A percentile compares a stretch with the other conserved stretches of the same genome.
phyloP scores from a whole-genome alignment of 73 alveolate genomes.

The Effrenium voratum region DNA sequence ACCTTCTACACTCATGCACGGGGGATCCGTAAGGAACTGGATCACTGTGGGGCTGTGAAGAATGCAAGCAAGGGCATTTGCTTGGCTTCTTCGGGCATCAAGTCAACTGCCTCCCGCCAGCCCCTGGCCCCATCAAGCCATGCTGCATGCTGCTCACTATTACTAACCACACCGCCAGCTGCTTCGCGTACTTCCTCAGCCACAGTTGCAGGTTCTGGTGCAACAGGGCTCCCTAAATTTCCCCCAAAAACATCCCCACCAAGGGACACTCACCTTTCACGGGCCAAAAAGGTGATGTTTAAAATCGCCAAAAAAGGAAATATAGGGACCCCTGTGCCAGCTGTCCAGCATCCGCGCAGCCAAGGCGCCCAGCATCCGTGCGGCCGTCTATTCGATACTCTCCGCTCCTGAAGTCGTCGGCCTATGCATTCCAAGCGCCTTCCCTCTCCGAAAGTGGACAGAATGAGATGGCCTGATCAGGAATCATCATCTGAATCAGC shows the following conservation, averaged over 20 bases:
- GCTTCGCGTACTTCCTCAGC: constrained; percentile 57
- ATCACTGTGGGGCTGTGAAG: too few relatives aligned
- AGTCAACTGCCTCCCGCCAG: too few relatives aligned
- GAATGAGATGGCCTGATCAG: constrained; percentile 17
- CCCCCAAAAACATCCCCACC: neutral
- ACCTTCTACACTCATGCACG: too few relatives aligned
- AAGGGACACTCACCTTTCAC: neutral
- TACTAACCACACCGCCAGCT: constrained; percentile 90
- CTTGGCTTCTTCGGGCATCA: too few relatives aligned
- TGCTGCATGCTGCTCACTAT: constrained; percentile 55
- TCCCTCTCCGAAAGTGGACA: neutral
- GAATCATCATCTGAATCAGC: neutral
- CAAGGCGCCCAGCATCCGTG: constrained; percentile 74
- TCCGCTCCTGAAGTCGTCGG: constrained; percentile 46
- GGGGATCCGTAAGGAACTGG: too few relatives aligned
- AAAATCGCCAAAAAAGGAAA: neutral
- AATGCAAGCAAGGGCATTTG: too few relatives aligned
- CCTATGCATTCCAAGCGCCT: neutral
- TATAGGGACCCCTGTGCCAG: neutral
- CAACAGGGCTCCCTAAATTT: neutral
- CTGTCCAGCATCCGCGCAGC: neutral
- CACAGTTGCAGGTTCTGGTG: too few relatives aligned
- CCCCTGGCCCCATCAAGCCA: too few relatives aligned
- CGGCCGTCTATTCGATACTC: constrained; percentile 80
- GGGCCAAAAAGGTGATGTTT: neutral